A percentile compares a stretch with the other conserved stretches of the same genome.
Conservation (phyloP, 2,329 filamentous ascomycete species). For the Alternaria arborescens region DNA sequence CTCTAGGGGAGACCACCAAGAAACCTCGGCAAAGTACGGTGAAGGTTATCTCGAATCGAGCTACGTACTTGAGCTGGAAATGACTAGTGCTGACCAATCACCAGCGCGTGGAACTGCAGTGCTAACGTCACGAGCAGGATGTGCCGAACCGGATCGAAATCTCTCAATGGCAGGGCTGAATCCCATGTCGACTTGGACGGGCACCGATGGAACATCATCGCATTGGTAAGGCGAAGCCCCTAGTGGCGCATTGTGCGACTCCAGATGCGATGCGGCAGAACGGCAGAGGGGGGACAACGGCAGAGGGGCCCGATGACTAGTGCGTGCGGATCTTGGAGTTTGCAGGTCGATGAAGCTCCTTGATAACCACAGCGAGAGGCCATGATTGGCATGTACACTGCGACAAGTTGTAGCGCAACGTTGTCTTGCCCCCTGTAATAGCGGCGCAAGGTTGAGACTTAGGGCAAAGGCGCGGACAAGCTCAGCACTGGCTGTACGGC, state of each 20-base stretch:
- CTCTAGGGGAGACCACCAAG: too few species aligned
- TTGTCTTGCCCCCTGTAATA: background rate
- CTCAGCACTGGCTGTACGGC: constrained; percentile 3
- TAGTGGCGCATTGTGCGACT: background rate
- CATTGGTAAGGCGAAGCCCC: background rate
- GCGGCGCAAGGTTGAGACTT: background rate
- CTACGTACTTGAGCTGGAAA: too few species aligned
- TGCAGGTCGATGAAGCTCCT: background rate
- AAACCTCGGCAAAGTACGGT: too few species aligned
- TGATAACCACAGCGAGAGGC: background rate
- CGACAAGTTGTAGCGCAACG: background rate
- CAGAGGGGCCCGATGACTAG: background rate
- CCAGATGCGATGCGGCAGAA: background rate
- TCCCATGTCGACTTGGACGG: too few species aligned
- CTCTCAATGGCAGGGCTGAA: too few species aligned
- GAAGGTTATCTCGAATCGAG: too few species aligned
- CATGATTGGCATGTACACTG: background rate
- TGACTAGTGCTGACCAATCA: too few species aligned
- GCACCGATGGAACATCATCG: background rate
- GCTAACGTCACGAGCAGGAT: too few species aligned
- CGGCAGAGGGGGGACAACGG: background rate
- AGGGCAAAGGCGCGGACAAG: background rate
- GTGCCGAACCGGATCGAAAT: too few species aligned
- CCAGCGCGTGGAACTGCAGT: too few species aligned
- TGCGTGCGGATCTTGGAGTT: background rate